Evolutionary conservation across 345 rosid genomes (phyloP).

Genomic region (Linum tenue): DNA sequence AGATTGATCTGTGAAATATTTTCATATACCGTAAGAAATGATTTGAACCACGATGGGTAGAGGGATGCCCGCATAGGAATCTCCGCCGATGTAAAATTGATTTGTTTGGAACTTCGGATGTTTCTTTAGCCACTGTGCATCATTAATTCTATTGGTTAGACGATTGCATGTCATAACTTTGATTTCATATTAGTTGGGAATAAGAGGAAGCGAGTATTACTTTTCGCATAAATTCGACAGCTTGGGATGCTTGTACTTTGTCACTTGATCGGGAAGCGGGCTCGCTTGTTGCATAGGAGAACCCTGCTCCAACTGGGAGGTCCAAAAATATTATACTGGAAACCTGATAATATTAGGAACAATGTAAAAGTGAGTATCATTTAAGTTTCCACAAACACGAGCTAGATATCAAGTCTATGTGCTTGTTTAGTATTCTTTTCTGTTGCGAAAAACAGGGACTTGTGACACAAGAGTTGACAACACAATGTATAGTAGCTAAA

Average conservation of each 20-base stretch:
- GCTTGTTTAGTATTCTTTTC: too few species aligned
- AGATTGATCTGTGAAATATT: too few species aligned
- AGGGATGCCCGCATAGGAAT: slow-evolving; percentile 6
- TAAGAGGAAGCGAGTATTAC: slow-evolving; percentile 2
- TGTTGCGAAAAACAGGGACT: too few species aligned
- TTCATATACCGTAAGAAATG: not conserved
- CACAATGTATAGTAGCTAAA: too few species aligned
- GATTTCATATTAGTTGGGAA: too few species aligned
- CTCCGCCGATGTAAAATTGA: not conserved
- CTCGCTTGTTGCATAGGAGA: slow-evolving; percentile 20
- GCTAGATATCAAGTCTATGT: too few species aligned
- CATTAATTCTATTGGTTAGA: too few species aligned
- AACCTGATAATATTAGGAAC: slow-evolving; percentile 10
- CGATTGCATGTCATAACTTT: too few species aligned
- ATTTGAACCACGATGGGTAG: not conserved
- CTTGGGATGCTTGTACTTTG: slow-evolving; percentile 14
- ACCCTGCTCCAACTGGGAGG: slow-evolving; percentile 32
- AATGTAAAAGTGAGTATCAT: too few species aligned
- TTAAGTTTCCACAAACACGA: too few species aligned
- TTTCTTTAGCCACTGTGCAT: not conserved
- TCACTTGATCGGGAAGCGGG: slow-evolving; percentile 15
- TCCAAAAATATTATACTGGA: slow-evolving; percentile 37
- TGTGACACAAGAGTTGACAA: too few species aligned
- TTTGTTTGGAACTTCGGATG: not conserved
- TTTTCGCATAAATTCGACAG: slow-evolving; percentile 26